Base-by-base conservation (phyloP, 208 protist genomes). In the Trypanosoma avium region DNA sequence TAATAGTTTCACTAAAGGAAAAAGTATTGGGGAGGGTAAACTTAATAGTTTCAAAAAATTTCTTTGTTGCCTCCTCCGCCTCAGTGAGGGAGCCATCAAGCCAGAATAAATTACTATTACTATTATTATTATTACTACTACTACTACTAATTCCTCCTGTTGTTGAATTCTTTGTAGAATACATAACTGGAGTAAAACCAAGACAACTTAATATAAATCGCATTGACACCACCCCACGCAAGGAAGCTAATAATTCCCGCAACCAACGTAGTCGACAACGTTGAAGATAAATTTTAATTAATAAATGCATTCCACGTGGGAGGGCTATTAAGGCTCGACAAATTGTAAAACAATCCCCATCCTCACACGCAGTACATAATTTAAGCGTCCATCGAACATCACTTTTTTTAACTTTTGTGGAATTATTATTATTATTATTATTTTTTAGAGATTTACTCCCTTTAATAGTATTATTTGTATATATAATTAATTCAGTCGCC, bases 401-500 rank as follows among this genome's bases (percentile, higher is more conserved):
- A 29, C 69, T 75, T n/a, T 53, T 75, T 17, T 63, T 64, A 36
- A 79, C 50, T 29, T 38, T 43, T 50, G 19, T 17, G 40, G 47
- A 48, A 21, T 33, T 26, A n/a, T 61, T 59, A 7, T 67, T 55
- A 21, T 47, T 7, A 3, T 33, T 30, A 13, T 66, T 67, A n/a
- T 26, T n/a, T n/a, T n/a, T n/a, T n/a, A n/a, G n/a, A n/a, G n/a
- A n/a, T n/a, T n/a, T n/a, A n/a, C n/a, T 13, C 12, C 45, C 36
- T 15, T 62, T 71, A 53, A 73, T 21, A 45, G 67, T 70, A 1
- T 64, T 69, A 65, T 84, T 93, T 9, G 81, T 90, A 61, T 86
- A 93, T 66, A 54, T 64, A 45, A 92, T 91, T 27, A 95, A 73
- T 49, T 96, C 90, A 4, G 83, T 92, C 10, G 86, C 88, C 30